Evolutionary conservation across 148 eudicot species (phyloP), one percentile per base, ranked within the genome.

Genomic region (Rhododendron ovatum): DNA sequence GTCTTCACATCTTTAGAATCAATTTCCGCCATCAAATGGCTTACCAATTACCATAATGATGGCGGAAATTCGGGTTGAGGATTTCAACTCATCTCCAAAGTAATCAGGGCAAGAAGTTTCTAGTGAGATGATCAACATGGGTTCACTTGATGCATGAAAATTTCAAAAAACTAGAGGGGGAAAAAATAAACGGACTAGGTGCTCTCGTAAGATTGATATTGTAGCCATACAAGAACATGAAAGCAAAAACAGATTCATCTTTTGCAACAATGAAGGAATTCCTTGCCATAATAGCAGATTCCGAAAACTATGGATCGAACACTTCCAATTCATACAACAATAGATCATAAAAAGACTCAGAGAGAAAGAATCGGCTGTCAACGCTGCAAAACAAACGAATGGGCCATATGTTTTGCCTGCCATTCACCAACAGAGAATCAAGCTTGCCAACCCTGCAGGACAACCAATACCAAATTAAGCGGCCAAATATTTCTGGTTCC

Each of bases 391-490:
- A 33, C 4, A 30, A 71, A 30, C 2, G 1, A 13, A 4, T 5
- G 30, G 17, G 5, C 30, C 81, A 2, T n/a, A 3, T 37, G 59
- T 79, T 79, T 12, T 1, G 11, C 5, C 33, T 1, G 11, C 5
- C 33, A 48, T 26, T 48, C 20, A 0, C 37, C 14, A 0, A 39
- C 30, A 26, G 26, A 79, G 37, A 12, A 26, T 48, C 82, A 79
- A 48, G 59, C 83, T 80, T 51, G 41, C 83, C 83, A 51, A 80
- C 24, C 65, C 83, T 80, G 65, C 67, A 80, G 17, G 24, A 80
- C 65, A 80, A 80, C 65, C 65, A 65, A 53, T 51, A 53, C 57
- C 43, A 74, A 74, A 17, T 18, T 74, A 74, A 37, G 24, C 45
- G 30, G 39, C 43, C 45, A 74, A 35, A 37, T 17, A 74, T 33